phyloP scores from a whole-genome alignment of 352 stramenopile genomes.

The Phytophthora macrochlamydospora region DNA sequence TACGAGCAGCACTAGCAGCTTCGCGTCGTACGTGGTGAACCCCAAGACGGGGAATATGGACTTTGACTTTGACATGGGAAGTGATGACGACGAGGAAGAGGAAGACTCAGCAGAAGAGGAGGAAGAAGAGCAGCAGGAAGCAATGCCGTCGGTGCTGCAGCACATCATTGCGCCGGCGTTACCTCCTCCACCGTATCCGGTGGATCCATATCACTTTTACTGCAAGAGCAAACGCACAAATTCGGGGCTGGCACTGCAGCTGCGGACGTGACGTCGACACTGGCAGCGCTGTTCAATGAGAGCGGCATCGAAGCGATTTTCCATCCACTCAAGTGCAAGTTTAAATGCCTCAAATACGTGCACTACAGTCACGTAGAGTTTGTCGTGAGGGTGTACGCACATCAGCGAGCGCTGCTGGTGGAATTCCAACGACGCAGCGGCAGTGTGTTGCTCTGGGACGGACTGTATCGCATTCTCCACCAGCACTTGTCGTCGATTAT shows the following conservation, averaged over 20 bases:
- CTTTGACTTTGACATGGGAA: conserved; percentile 55
- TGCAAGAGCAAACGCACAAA: conserved; percentile 37
- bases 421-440: conserved; percentile 80
- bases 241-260: conserved; percentile 33
- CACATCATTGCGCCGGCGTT: conserved; percentile 60
- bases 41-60: conserved; percentile 40
- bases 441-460: conserved; percentile 81
- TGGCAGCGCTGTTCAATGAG: conserved; percentile 46
- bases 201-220: conserved; percentile 87
- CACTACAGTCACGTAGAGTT: conserved; percentile 88
- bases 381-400: conserved; percentile 68
- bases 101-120: conserved; percentile 26
- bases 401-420: conserved; percentile 53
- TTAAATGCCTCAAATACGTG: conserved; percentile 87
- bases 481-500: conserved; percentile 56
- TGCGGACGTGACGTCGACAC: conserved; percentile 49
- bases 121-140: conserved; percentile 16
- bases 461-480: conserved; percentile 78
- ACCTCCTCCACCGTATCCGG: conserved; percentile 69
- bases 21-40: conserved; percentile 57
- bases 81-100: conserved; percentile 35
- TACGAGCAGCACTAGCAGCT: conserved; percentile 61
- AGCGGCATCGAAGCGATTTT: conserved; percentile 75
- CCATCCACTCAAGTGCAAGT: conserved; percentile 81
- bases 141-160: conserved; percentile 35